Percentiles rank a stretch among this genome's conserved stretches.
These are phyloP conservation scores for Hortaea sp. DNA, from an alignment of 2,329 filamentous ascomycete species.

Conservation along the genomic window DNA sequence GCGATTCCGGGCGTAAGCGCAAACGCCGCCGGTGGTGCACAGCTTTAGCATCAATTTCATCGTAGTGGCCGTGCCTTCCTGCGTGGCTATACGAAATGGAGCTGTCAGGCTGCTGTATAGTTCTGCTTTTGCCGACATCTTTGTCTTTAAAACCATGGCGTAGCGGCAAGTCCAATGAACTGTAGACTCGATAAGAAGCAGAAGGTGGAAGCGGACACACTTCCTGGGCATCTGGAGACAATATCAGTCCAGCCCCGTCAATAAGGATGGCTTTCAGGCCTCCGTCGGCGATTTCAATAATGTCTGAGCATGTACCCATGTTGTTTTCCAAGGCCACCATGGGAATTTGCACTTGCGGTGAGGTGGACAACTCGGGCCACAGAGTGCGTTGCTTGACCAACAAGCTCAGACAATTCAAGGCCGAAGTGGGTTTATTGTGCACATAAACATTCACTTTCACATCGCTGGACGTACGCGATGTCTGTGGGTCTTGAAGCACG, in stretches of 20 bases:
- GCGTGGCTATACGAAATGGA: slow-evolving; percentile 9
- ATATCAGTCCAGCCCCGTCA: slow-evolving; percentile 12
- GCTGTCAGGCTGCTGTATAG: slow-evolving; percentile 8
- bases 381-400: slow-evolving; percentile 17
- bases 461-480: slow-evolving; percentile 6
- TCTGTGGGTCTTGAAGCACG: slow-evolving; percentile 1
- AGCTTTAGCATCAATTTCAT: slow-evolving; percentile 16
- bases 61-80: slow-evolving; percentile 13
- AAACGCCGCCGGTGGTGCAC: slow-evolving; percentile 20
- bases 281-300: slow-evolving; percentile 14
- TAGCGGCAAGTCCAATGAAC: slow-evolving; percentile 6
- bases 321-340: slow-evolving; percentile 5
- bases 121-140: slow-evolving; percentile 21
- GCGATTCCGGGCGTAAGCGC: slow-evolving; percentile 15
- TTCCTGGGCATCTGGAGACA: slow-evolving; percentile 12
- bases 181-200: slow-evolving; percentile 15
- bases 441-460: slow-evolving; percentile 17
- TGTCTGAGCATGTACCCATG: slow-evolving; percentile 11
- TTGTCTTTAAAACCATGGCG: slow-evolving; percentile 1
- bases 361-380: slow-evolving; percentile 12
- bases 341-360: slow-evolving; percentile 14
- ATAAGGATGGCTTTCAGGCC: slow-evolving; percentile 13
- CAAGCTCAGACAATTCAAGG: slow-evolving; percentile 14
- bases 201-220: slow-evolving; percentile 13
- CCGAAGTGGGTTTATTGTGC: slow-evolving; percentile 14